Evolutionary conservation across 2,329 filamentous ascomycete genomes (phyloP).

Genomic region (Aureobasidium sp.): DNA sequence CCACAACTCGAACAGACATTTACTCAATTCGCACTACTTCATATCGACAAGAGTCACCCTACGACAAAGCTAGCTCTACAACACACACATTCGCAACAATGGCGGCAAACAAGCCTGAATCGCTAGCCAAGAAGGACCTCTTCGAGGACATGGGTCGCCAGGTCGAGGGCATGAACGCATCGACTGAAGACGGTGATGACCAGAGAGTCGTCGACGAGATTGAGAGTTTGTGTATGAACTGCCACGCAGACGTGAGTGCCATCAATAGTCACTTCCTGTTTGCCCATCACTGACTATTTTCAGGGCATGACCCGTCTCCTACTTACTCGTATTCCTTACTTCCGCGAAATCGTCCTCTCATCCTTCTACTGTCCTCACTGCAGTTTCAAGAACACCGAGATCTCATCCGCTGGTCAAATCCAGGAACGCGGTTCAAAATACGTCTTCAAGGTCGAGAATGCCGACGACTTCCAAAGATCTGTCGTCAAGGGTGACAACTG

Average conservation of each 20-base stretch:
- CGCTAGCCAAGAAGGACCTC: constrained; percentile 39
- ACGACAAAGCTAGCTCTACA: background rate
- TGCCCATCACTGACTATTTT: background rate
- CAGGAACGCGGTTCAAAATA: constrained; percentile 84
- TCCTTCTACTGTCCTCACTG: constrained; percentile 92
- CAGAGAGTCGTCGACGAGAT: constrained; percentile 47
- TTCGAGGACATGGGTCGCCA: constrained; percentile 47
- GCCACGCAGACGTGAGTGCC: constrained; percentile 39
- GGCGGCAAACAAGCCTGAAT: constrained; percentile 16
- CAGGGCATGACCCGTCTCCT: constrained; percentile 80
- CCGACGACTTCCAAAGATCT: constrained; percentile 72
- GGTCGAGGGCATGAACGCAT: constrained; percentile 34
- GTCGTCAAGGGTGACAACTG: constrained; percentile 90
- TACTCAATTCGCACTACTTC: background rate
- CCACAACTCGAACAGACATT: background rate
- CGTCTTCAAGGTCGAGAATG: constrained; percentile 66
- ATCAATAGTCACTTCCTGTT: background rate
- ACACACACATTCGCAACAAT: constrained; percentile 2
- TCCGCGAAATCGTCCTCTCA: constrained; percentile 95
- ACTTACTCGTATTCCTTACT: constrained; percentile 89
- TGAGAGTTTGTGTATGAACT: constrained; percentile 50
- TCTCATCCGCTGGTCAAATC: constrained; percentile 85
- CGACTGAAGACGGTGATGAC: constrained; percentile 32
- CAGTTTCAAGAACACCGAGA: constrained; percentile 81
- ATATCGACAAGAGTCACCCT: background rate